Evolutionary conservation across 2,329 filamentous ascomycete genomes (phyloP), one percentile per base, ranked within the genome.

Genomic region (Sporothrix pallida): DNA sequence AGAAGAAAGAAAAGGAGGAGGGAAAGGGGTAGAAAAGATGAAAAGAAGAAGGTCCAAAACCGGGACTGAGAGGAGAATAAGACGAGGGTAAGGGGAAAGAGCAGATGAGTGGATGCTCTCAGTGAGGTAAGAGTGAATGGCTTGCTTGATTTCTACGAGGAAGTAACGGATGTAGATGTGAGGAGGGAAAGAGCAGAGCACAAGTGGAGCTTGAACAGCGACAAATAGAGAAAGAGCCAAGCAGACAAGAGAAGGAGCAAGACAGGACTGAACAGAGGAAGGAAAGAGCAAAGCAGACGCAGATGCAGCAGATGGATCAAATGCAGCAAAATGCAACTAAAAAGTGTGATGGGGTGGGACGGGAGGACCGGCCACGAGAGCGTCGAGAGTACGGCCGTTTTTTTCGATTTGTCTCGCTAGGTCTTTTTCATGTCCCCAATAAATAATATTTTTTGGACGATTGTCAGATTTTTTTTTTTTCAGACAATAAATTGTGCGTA

Each of bases 211-310:
- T 23, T 17, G 44, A 12, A 68, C 8, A 7, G 67, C 48, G 26
- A 26, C 46, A 52, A 52, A 52, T 20, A 63, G 70, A 63, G 56
- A 50, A 71, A 60, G 70, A 48, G 52, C 52, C 20, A 71, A 46
- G 20, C 42, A 62, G 10, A 23, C 69, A 44, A 50, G 54, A 62
- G 44, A 37, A 63, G 44, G 20, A 67, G 62, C 62, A 48, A 37
- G 31, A 37, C 31, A 37, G 4, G 20, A 42, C 56, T 17, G 48
- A 26, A 72, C 4, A 23, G 62, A 46, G 60, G 46, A 67, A 58
- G 60, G 31, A 37, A 37, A 37, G 31, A 37, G 31, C 31, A 31
- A 31, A 72, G 48, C n/a, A 37, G 46, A 48, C 62, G 42, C 48
- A 56, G 50, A 17, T 20, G 20, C 52, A 26, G 20, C 10, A 13